These are phyloP conservation scores for Nemania diffusa DNA, from an alignment of 2,329 filamentous ascomycete genomes.

Conservation along the genomic window DNA sequence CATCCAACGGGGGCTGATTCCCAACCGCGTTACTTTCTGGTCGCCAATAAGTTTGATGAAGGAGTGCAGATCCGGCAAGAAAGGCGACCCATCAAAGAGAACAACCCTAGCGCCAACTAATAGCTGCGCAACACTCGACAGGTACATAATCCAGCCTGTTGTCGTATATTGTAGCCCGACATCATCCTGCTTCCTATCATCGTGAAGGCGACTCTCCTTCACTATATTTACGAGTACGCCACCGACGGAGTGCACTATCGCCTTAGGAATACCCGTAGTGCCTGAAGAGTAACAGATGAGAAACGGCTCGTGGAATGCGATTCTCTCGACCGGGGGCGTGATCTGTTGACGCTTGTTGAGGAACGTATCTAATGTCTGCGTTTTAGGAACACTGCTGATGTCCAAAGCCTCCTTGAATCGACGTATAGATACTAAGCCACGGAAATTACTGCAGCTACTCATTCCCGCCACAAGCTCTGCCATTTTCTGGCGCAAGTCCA, in stretches of 20 bases:
- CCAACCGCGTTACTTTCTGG: conserved; percentile 76
- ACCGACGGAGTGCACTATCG: conserved; percentile 82
- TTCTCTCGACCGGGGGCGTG: conserved; percentile 65
- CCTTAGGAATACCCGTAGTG: conserved; percentile 85
- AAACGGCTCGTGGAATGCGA: conserved; percentile 79
- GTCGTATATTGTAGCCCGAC: conserved; percentile 68
- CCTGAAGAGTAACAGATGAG: conserved; percentile 83
- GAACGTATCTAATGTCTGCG: conserved; percentile 59
- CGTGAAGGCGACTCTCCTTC: conserved; percentile 70
- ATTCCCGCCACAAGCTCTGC: conserved; percentile 71
- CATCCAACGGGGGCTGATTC: conserved; percentile 81
- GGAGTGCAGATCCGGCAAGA: conserved; percentile 72
- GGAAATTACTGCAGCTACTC: conserved; percentile 67
- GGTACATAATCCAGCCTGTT: conserved; percentile 91
- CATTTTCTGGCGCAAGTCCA: conserved; percentile 80
- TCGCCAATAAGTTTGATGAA: conserved; percentile 72
- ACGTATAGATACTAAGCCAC: conserved; percentile 71
- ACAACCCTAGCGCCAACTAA: conserved; percentile 69
- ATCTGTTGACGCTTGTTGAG: conserved; percentile 49
- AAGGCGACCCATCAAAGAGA: conserved; percentile 86
- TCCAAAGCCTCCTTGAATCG: conserved; percentile 72
- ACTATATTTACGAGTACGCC: conserved; percentile 64
- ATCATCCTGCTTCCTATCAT: conserved; percentile 53
- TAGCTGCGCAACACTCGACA: conserved; percentile 68
- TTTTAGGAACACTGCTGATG: conserved; percentile 62